These are phyloP conservation scores for Penicillium nordicum DNA, from an alignment of 2,329 filamentous ascomycete species.

Conservation along the genomic window DNA sequence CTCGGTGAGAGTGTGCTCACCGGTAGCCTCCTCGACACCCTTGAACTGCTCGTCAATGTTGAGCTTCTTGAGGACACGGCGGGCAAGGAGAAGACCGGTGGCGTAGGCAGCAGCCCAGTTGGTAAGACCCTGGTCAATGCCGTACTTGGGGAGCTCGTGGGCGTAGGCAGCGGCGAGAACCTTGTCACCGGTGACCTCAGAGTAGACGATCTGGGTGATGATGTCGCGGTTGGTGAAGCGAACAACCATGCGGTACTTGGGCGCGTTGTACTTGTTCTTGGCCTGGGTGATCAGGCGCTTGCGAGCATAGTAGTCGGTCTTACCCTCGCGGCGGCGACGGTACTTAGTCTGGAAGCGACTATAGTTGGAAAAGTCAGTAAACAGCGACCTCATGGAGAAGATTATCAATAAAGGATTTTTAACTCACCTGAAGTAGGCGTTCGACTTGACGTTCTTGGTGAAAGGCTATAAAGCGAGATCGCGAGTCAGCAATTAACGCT, in stretches of 20 bases:
- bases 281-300: constrained; percentile 99
- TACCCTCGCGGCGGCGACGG: constrained; percentile 91
- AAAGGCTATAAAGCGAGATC: constrained; percentile 65
- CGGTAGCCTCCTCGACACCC: constrained; percentile 94
- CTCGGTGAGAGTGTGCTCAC: constrained; percentile 95
- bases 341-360: constrained; percentile 99
- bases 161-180: constrained; percentile 88
- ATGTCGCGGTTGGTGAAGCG: constrained; percentile 99
- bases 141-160: constrained; percentile 97
- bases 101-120: constrained; percentile 99
- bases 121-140: constrained; percentile 96
- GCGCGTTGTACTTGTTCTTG: constrained; percentile 99
- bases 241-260: constrained; percentile 99
- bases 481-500: constrained; percentile 99
- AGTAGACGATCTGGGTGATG: constrained; percentile 94
- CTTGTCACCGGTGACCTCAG: constrained; percentile 97
- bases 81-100: constrained; percentile 93
- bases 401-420: not conserved
- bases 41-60: constrained; percentile 87
- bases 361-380: constrained; percentile 22
- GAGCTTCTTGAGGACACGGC: constrained; percentile 95
- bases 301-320: constrained; percentile 99
- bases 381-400: not conserved
- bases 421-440: constrained; percentile 95
- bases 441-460: constrained; percentile 96